Evolutionary conservation across 139 green algal genomes (phyloP).

Genomic region (Chlamydomonas urium): DNA sequence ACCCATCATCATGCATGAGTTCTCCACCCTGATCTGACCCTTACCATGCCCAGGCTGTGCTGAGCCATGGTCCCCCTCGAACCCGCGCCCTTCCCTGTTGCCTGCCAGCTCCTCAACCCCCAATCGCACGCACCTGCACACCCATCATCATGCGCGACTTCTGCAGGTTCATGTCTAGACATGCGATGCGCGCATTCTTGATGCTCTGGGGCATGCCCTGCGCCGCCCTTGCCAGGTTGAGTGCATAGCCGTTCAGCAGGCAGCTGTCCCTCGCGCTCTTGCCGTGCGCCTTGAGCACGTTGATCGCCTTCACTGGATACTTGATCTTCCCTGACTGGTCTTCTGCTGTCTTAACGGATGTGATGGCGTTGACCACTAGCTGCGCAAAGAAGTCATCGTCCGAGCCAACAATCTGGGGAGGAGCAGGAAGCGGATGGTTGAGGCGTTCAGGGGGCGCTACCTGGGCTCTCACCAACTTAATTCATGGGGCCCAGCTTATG

Average conservation of each 20-base stretch:
- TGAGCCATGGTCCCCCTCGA: too few species aligned
- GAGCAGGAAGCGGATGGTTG: too few species aligned
- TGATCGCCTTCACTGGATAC: conserved; percentile 95
- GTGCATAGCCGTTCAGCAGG: conserved; percentile 93
- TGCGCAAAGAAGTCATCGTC: conserved; percentile 86
- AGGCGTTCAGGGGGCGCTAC: too few species aligned
- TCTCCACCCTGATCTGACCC: neutral
- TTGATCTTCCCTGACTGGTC: conserved; percentile 46
- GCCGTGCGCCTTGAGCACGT: conserved; percentile 97
- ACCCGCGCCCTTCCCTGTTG: neutral
- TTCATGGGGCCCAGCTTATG: too few species aligned
- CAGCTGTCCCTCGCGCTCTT: conserved; percentile 77
- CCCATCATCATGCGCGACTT: conserved; percentile 87
- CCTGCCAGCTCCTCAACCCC: too few species aligned
- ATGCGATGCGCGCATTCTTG: conserved; percentile 70
- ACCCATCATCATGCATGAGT: conserved; percentile 7
- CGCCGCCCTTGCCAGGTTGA: conserved; percentile 87
- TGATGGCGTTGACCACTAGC: conserved; percentile 84
- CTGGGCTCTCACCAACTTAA: too few species aligned
- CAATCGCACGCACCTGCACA: conserved; percentile 55
- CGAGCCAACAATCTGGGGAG: conserved; percentile 83
- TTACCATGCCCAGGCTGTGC: too few species aligned
- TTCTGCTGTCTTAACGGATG: conserved; percentile 48
- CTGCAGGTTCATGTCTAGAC: conserved; percentile 94
- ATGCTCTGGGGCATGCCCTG: conserved; percentile 58